Conservation (phyloP, 257 asterid genomes). For the Petunia axillaris region DNA sequence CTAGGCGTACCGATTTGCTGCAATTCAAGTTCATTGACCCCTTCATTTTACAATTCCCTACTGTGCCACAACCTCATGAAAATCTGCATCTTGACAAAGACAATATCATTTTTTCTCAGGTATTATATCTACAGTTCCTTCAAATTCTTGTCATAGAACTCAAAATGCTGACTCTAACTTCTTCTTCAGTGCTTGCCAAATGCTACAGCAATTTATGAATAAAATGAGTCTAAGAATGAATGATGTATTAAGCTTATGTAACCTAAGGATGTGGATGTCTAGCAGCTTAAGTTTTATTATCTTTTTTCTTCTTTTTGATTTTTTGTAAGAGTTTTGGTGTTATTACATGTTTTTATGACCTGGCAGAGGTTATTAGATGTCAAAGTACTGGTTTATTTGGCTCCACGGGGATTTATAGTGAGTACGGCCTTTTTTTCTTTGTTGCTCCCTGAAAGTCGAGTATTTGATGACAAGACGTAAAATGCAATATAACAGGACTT, state of each 20-base stretch:
- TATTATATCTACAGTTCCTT: constrained; percentile 26
- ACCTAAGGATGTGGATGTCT: constrained; percentile 7
- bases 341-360: constrained; percentile 3
- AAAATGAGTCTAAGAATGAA: background rate
- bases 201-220: constrained; percentile 1
- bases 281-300: background rate
- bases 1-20: constrained; percentile 50
- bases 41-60: constrained; percentile 22
- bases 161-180: background rate
- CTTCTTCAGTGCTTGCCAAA: background rate
- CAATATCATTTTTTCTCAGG: constrained; percentile 60
- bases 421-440: background rate
- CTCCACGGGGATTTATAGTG: background rate
- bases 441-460: background rate
- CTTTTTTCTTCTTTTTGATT: background rate
- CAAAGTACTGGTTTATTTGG: background rate
- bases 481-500: background rate
- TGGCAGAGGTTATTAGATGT: background rate
- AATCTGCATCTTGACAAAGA: constrained; percentile 49
- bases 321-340: background rate
- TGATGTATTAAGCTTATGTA: background rate
- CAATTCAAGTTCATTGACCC: constrained; percentile 73
- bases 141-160: background rate
- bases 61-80: constrained; percentile 44
- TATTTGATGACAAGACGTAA: background rate